A percentile compares a stretch with the other conserved stretches of the same genome.
These are phyloP conservation scores for Parathielavia hyrcaniae DNA, from an alignment of 495 filamentous ascomycete genomes.

Conservation along the genomic window DNA sequence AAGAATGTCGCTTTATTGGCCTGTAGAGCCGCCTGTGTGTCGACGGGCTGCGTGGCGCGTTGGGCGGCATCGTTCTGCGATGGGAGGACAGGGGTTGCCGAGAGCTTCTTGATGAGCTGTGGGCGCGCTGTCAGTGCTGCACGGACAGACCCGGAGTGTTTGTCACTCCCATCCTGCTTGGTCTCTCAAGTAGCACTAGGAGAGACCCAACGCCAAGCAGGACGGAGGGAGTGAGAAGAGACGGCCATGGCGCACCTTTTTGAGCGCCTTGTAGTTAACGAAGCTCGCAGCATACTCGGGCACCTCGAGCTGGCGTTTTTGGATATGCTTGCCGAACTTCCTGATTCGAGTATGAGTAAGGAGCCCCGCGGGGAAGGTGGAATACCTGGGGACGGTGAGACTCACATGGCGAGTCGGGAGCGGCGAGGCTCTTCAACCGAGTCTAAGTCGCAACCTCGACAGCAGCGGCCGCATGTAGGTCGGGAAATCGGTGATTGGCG, in stretches of 20 bases:
- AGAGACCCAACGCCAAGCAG: slow-evolving; percentile 12
- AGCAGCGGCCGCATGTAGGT: slow-evolving; percentile 10
- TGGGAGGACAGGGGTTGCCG: slow-evolving; percentile 75
- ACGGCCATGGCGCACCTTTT: slow-evolving; percentile 61
- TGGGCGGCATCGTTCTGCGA: slow-evolving; percentile 58
- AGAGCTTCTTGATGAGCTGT: slow-evolving; percentile 97
- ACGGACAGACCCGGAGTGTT: neutral
- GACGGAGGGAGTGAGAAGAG: neutral
- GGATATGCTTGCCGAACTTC: slow-evolving; percentile 99
- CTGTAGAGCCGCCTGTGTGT: slow-evolving; percentile 86
- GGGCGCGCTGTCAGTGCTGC: slow-evolving; percentile 13
- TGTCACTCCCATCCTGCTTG: neutral
- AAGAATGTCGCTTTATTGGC: slow-evolving; percentile 98
- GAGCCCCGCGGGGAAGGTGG: neutral
- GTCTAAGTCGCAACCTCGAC: slow-evolving; percentile 1
- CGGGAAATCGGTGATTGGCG: slow-evolving; percentile 7
- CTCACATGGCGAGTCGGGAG: slow-evolving; percentile 11
- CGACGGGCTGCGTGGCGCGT: slow-evolving; percentile 42
- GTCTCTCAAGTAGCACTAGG: slow-evolving; percentile 11
- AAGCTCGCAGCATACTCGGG: slow-evolving; percentile 99
- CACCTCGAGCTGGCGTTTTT: slow-evolving; percentile 96
- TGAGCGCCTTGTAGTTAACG: slow-evolving; percentile 97
- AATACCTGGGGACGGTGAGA: neutral
- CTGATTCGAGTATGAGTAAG: slow-evolving; percentile 39
- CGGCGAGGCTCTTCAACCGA: slow-evolving; percentile 7